Conservation (phyloP, 2,329 filamentous ascomycete species). For the Huntiella savannae region DNA sequence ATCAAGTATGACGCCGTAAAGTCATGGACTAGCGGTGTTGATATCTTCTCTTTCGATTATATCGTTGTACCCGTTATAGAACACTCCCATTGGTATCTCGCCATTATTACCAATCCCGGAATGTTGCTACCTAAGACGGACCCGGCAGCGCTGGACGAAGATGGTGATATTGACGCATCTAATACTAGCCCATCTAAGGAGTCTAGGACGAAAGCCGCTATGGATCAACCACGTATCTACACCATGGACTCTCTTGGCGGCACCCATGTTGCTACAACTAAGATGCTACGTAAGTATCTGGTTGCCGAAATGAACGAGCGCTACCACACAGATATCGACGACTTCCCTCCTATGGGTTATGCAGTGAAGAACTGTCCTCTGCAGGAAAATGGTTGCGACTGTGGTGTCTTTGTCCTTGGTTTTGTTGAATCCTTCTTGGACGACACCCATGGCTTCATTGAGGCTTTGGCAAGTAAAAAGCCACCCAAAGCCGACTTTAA, state of each 20-base stretch:
- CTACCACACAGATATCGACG: constrained; percentile 24
- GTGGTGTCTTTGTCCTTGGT: constrained; percentile 67
- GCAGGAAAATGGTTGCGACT: constrained; percentile 75
- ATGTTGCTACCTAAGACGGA: constrained; percentile 28
- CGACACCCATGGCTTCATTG: constrained; percentile 51
- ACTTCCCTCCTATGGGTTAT: constrained; percentile 27
- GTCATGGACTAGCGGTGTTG: constrained; percentile 70
- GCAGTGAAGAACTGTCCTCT: constrained; percentile 57
- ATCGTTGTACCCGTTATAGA: constrained; percentile 87
- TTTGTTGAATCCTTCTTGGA: constrained; percentile 71
- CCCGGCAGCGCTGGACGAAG: neutral
- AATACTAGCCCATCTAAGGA: neutral
- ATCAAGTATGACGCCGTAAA: constrained; percentile 77
- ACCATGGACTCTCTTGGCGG: constrained; percentile 71
- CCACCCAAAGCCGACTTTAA: constrained; percentile 32
- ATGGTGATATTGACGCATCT: neutral
- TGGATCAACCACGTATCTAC: constrained; percentile 49
- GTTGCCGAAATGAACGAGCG: constrained; percentile 50
- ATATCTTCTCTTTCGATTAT: constrained; percentile 73
- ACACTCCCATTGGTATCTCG: constrained; percentile 75
- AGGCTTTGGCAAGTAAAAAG: constrained; percentile 44
- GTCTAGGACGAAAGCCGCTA: neutral
- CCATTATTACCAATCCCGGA: constrained; percentile 79
- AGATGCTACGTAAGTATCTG: constrained; percentile 58
- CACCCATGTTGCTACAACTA: constrained; percentile 43